Evolutionary conservation across 306 rosid genomes (phyloP), one percentile per base, ranked within the genome.

Genomic region (Abrus precatorius): DNA sequence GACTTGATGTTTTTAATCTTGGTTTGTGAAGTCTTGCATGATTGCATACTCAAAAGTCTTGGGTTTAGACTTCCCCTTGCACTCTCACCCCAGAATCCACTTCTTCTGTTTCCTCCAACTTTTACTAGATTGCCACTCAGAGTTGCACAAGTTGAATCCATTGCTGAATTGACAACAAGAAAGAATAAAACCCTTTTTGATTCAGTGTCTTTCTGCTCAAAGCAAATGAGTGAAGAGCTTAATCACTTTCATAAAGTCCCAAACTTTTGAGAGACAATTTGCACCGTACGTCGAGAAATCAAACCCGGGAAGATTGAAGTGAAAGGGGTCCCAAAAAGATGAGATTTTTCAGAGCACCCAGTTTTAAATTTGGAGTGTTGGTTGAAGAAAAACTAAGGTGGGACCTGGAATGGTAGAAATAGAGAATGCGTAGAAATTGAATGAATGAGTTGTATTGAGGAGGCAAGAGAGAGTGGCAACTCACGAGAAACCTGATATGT

Each of bases 31-130:
- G 64, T 48, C 72, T 87, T 92, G 73, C 72, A 33, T 14, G 68
- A 62, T 40, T 62, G 84, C 69, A 63, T 60, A 33, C 80, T 86
- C 72, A 80, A 76, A 29, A 75, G 86, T n/a, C 80, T 79, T 33
- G 76, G 9, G 48, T 72, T 89, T n/a, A 61, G 50, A 50, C 85
- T 84, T 36, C 86, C 74, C 50, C 72, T 83, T 7, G 88, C 32
- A 73, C 74, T 70, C 77, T 89, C 92, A 63, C 94, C 97, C 79
- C 81, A 91, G 59, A 94, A 86, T 1, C 60, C 81, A 44, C 74
- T 75, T 40, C 82, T 72, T 69, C 77, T 89, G 78, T 71, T 86
- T 77, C 75, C 78, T 38, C 65, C 67, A 33, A 79, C 61, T 56
- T 79, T 57, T 54, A 62, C 55, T 0, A 83, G 82, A 52, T 76